A percentile compares a stretch with the other conserved stretches of the same genome.
Conservation (phyloP, 148 eudicot species). For the Suaeda aralocaspica region DNA sequence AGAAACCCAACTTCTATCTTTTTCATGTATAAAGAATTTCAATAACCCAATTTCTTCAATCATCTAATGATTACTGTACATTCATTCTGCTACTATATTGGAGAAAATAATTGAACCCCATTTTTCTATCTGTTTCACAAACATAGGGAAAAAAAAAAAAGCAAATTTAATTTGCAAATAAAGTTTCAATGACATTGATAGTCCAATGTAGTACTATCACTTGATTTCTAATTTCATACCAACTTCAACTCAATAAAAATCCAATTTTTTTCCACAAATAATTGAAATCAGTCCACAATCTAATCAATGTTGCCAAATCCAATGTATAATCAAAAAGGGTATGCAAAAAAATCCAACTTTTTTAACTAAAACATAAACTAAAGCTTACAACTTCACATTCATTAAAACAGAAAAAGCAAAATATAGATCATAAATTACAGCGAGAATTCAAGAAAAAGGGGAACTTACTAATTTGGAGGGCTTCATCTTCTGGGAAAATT, state of each 20-base stretch:
- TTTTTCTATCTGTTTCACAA: too few species aligned
- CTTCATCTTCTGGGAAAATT: conserved; percentile 19
- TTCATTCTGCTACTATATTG: background rate
- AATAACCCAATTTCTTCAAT: background rate
- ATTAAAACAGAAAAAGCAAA: background rate
- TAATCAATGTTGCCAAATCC: background rate
- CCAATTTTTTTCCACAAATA: background rate
- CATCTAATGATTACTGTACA: background rate
- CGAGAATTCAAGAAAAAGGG: background rate
- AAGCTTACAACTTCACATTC: background rate
- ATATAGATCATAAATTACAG: background rate
- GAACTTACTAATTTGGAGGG: conserved; percentile 30
- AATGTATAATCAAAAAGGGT: background rate
- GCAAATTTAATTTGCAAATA: too few species aligned
- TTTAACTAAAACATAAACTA: background rate
- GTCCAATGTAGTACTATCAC: background rate
- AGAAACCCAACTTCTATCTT: background rate
- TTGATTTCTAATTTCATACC: background rate
- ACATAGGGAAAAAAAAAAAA: too few species aligned
- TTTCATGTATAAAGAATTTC: background rate
- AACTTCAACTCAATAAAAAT: background rate
- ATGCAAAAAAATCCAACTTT: background rate
- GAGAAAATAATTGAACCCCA: background rate
- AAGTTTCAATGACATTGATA: background rate
- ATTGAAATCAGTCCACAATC: background rate